Conservation (phyloP, 306 rosid species). For the Mimosa bimucronata region DNA sequence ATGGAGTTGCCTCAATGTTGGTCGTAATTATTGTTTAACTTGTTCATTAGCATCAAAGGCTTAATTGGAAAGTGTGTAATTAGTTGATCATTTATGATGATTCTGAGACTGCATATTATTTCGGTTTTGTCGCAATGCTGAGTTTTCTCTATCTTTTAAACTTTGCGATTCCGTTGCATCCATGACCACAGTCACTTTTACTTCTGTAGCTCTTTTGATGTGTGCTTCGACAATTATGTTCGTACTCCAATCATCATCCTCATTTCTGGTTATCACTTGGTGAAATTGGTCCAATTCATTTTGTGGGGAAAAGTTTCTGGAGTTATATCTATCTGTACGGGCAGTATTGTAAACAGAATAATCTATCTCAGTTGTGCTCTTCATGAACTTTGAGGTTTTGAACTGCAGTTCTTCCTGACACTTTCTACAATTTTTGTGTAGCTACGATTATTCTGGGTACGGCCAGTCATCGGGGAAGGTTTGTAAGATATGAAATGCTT, state of each 20-base stretch:
- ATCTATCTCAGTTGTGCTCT: slow-evolving; percentile 18
- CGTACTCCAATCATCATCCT: background rate
- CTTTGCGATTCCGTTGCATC: background rate
- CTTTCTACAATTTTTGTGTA: slow-evolving; percentile 45
- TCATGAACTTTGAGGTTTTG: slow-evolving; percentile 3
- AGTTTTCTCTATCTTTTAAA: background rate
- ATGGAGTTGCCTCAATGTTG: background rate
- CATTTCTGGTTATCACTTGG: slow-evolving; percentile 4
- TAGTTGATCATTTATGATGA: background rate
- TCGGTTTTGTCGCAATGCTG: background rate
- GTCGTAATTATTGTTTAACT: no score
- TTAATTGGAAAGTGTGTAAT: background rate
- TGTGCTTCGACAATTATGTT: slow-evolving; percentile 21
- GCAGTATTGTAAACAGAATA: background rate
- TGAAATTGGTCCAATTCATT: slow-evolving; percentile 19
- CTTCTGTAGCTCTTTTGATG: background rate
- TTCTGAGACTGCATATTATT: background rate
- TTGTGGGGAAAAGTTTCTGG: slow-evolving; percentile 3
- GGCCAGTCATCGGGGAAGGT: slow-evolving; percentile 98
- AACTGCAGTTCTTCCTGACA: slow-evolving; percentile 25
- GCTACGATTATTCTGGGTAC: slow-evolving; percentile 96
- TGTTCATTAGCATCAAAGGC: no score
- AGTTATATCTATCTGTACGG: background rate
- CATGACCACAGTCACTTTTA: background rate
- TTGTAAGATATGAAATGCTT: slow-evolving; percentile 41